Evolutionary conservation across 2,329 filamentous ascomycete species (phyloP), one percentile per base, ranked within the genome.

Genomic region (Penicillium carneum): DNA sequence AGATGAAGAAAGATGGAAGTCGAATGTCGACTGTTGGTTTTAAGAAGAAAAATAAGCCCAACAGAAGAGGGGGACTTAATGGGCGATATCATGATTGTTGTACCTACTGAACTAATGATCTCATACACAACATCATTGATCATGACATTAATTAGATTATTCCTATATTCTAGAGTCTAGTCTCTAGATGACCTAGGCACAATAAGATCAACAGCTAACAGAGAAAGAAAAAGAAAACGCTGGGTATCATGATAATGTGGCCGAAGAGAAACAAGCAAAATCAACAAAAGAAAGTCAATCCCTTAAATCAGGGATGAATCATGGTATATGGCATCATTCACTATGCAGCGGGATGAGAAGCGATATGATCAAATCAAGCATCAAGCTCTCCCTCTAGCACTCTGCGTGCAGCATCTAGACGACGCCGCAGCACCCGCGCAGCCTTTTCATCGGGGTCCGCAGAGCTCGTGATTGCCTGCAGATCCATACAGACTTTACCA

Each of bases 391-490:
- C 91, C 67, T 94, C 91, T 33, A 96, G 81, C 3, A 91, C 84
- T 54, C 86, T 84, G 62, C 88, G 87, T 5, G 92, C 93, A 54
- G 87, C 86, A 67, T 96, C 91, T 52, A 97, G 83, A 67, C 90
- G 84, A 64, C 90, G 82, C 62, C 92, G 83, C 75, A 90, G 87
- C 61, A 89, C 82, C 57, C 67, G 91, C 86, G 63, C 86, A 78
- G 68, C 83, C 83, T 60, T 84, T 78, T 65, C 79, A 78, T 65
- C 85, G 80, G 53, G 82, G 77, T 77, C 90, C 82, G 60, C 84
- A 81, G 63, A 89, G 69, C 33, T 72, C 4, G 76, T 78, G 36
- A 74, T 77, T 29, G 72, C 70, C 70, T 86, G 84, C 62, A 87
- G 72, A 59, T 81, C 79, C 39, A 77, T 74, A 57, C 84, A 85